Percentiles rank a stretch among this genome's conserved stretches.
Conservation (phyloP, 805 yeast genomes). For the Wickerhamiella alocasiicola region DNA sequence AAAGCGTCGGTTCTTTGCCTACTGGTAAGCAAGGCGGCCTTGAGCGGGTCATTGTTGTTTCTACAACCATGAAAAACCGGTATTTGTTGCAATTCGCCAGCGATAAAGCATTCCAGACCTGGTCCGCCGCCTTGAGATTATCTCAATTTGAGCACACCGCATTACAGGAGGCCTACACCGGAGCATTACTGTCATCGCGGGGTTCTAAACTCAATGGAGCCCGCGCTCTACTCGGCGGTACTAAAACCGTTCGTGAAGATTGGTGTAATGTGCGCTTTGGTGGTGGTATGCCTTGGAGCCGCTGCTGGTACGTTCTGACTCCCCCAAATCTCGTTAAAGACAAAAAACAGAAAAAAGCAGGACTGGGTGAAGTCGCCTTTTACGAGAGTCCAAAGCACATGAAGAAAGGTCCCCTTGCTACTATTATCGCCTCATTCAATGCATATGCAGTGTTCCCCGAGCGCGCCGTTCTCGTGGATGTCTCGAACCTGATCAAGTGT, state of each 20-base stretch:
- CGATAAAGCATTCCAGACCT: slow-evolving; percentile 47
- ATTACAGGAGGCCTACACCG: slow-evolving; percentile 92
- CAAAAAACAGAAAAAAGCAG: slow-evolving; percentile 33
- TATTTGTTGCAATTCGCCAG: slow-evolving; percentile 68
- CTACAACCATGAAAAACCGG: slow-evolving; percentile 85
- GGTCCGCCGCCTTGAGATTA: slow-evolving; percentile 77
- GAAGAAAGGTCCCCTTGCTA: slow-evolving; percentile 64
- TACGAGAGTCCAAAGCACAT: slow-evolving; percentile 67
- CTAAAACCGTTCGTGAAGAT: slow-evolving; percentile 77
- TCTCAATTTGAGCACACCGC: slow-evolving; percentile 69
- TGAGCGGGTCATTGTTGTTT: slow-evolving; percentile 70
- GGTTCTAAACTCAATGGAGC: slow-evolving; percentile 83
- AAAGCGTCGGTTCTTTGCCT: slow-evolving; percentile 55
- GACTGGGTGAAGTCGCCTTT: slow-evolving; percentile 55
- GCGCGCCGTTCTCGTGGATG: slow-evolving; percentile 65
- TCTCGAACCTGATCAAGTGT: slow-evolving; percentile 74
- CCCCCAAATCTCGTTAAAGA: slow-evolving; percentile 34
- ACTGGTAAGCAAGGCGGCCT: slow-evolving; percentile 48
- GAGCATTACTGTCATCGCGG: slow-evolving; percentile 81
- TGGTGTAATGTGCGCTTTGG: slow-evolving; percentile 95
- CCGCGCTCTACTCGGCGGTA: slow-evolving; percentile 68
- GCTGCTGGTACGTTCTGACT: slow-evolving; percentile 80
- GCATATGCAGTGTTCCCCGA: slow-evolving; percentile 91
- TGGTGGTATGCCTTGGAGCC: slow-evolving; percentile 94
- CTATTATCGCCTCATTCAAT: slow-evolving; percentile 52